Conservation (phyloP, 495 filamentous ascomycete genomes). For the Aspergillus egyptiacus region DNA sequence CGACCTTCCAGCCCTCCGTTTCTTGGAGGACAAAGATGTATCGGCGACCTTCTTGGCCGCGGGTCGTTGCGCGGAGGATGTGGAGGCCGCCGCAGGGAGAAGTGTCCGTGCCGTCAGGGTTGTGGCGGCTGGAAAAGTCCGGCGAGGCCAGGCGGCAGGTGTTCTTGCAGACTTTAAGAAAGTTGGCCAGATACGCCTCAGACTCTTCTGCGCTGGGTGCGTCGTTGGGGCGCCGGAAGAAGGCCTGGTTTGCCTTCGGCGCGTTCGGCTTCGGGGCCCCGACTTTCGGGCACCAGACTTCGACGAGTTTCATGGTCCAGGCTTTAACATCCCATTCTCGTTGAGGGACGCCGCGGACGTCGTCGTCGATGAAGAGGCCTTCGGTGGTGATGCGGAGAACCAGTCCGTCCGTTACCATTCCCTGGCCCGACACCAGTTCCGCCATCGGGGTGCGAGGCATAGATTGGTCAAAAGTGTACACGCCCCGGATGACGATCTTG, state of each 20-base stretch:
- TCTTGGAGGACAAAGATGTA: conserved; percentile 79
- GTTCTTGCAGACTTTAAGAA: conserved; percentile 57
- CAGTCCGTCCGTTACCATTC: conserved; percentile 76
- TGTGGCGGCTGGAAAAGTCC: conserved; percentile 15
- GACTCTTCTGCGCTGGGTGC: conserved; percentile 57
- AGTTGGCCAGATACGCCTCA: conserved; percentile 50
- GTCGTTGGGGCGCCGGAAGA: conserved; percentile 26
- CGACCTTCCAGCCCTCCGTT: conserved; percentile 90
- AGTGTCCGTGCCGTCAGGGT: conserved; percentile 15
- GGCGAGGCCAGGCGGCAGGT: conserved; percentile 48
- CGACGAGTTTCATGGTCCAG: conserved; percentile 88
- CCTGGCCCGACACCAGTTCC: conserved; percentile 69
- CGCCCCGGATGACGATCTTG: conserved; percentile 89
- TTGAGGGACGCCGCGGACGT: conserved; percentile 76
- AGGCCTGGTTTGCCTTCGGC: conserved; percentile 27
- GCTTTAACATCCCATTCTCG: conserved; percentile 98
- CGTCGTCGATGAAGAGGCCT: conserved; percentile 94
- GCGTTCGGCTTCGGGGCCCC: conserved; percentile 18
- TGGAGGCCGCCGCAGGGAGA: conserved; percentile 44
- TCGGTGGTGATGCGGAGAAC: conserved; percentile 80
- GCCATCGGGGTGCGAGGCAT: conserved; percentile 75
- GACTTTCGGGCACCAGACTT: conserved; percentile 73
- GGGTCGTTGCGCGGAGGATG: conserved; percentile 71
- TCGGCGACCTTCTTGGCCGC: conserved; percentile 76
- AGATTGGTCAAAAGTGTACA: conserved; percentile 82